Base-by-base conservation (phyloP, 2,329 filamentous ascomycete genomes). In the Colletotrichum coccodes region DNA sequence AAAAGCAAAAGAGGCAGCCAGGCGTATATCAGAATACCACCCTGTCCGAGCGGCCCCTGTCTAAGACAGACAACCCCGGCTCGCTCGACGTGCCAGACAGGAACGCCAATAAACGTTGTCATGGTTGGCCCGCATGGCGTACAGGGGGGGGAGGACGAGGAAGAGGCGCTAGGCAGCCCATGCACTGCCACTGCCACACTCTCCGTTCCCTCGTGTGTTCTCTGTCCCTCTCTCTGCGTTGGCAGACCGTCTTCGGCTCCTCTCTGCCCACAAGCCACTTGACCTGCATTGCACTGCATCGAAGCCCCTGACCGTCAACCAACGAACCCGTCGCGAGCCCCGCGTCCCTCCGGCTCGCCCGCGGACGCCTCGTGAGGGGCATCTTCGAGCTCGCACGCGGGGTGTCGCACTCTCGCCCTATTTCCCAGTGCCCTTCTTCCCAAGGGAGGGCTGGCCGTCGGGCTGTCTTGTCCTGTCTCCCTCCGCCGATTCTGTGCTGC, bases 1-100 rank as follows among this genome's bases (percentile, higher is more conserved):
- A 47, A n/a, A n/a, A 32, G 38, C 34, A 28, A 50, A 42, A 65
- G 66, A 69, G 61, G 66, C 66, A 69, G 66, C 66, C 66, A 69
- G 65, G 40, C 28, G 52, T 52, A 28, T 26, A 46, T n/a, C 32
- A 40, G 23, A 66, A 53, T 50, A 18, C 54, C 16, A 59, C 44
- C 40, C 53, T 47, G 32, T 53, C 60, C 42, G 60, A 54, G 46
- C 60, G 23, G 54, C 60, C 65, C 65, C 61, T 68, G 65, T 32
- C 18, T 23, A 26, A 9, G 11, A 21, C 26, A n/a, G 16, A 34
- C 30, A 21, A 28, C 30, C 49, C 46, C 28, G 16, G 46, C 46
- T n/a, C 26, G 26, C 46, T n/a, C 7, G 26, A 11, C 46, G 18
- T n/a, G 46, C 16, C n/a, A 6, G 26, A 53, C 52, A 56, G 52